Conservation (phyloP, 2,329 filamentous ascomycete genomes). For the Ophiognomonia clavigignenti-juglandacearum region DNA sequence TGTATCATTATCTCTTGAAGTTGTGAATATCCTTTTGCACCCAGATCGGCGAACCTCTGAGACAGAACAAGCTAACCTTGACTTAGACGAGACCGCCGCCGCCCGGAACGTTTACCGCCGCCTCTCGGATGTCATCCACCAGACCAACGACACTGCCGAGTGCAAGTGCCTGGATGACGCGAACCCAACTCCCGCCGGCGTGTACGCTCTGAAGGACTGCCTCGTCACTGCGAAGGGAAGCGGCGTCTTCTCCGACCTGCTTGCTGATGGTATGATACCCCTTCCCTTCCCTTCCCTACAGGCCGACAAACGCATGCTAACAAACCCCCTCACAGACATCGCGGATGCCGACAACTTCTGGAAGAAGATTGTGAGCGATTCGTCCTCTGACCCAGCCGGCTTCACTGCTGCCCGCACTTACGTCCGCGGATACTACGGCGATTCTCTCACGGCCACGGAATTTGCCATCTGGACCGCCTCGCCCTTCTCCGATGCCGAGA, state of each 20-base stretch:
- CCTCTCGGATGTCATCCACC: background rate
- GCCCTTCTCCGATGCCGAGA: background rate
- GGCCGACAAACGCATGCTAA: too few relatives aligned
- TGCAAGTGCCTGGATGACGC: background rate
- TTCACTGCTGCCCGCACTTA: conserved; percentile 1
- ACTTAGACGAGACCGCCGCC: background rate
- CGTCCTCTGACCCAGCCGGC: conserved; percentile 2
- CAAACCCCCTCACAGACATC: too few relatives aligned
- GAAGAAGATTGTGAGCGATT: conserved; percentile 19
- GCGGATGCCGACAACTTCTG: conserved; percentile 26
- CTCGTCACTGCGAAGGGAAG: background rate
- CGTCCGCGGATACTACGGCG: conserved; percentile 1
- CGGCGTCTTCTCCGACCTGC: conserved; percentile 9
- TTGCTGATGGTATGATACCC: conserved; percentile 23
- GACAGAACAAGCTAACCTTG: background rate
- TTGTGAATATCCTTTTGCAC: background rate
- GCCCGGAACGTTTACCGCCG: background rate
- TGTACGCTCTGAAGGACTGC: conserved; percentile 3
- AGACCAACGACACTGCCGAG: background rate
- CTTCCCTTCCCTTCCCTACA: too few relatives aligned
- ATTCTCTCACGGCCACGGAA: background rate
- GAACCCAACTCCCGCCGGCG: background rate
- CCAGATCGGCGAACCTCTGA: background rate
- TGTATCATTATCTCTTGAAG: background rate
- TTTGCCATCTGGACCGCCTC: conserved; percentile 2